Evolutionary conservation across 2,329 filamentous ascomycete genomes (phyloP), one percentile per base, ranked within the genome.

Genomic region (Penicillium sp.): DNA sequence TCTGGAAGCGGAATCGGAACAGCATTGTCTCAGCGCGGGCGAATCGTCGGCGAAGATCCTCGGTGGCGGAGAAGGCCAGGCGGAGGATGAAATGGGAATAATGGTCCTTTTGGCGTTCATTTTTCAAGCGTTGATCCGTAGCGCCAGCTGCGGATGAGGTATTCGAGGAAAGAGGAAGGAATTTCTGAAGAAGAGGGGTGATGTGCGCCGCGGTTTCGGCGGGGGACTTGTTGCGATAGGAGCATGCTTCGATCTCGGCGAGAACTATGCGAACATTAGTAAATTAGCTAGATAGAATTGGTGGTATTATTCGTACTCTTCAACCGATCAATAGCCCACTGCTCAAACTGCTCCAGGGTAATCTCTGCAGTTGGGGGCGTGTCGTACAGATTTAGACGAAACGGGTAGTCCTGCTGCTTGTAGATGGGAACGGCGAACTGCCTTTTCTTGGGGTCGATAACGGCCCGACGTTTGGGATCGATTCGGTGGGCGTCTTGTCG

Each of bases 31-130:
- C 94, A 3, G 95, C 85, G 29, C 92, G 85, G 3, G 86, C 83
- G 67, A 97, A 99, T 20, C 94, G 86, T 57, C 89, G 83, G 34
- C 94, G 86, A 30, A 97, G 79, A 65, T 99, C 94, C 68, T 96
- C 91, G 0, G 93, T 97, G 2, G 88, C 86, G 0, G 92, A 86
- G 67, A 99, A 99, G 1, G 94, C 94, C 36, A 99, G 84, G 0
- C 94, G 86, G 5, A 99, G 83, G 55, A 97, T 99, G 70, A 97
- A 99, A 73, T 99, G 94, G 49, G 90, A 94, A 75, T 97, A 99
- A 74, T 99, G 94, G 64, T 99, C 94, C 69, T 94, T 95, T 71
- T 93, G 89, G 23, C 93, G 83, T 75, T 99, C 90, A 27, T 84
- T 75, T 20, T 83, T 80, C 12, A 93, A 75, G 24, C 71, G 68